These are phyloP conservation scores for Paecilomyces variotii DNA, from an alignment of 2,329 filamentous ascomycete species.

Conservation along the genomic window DNA sequence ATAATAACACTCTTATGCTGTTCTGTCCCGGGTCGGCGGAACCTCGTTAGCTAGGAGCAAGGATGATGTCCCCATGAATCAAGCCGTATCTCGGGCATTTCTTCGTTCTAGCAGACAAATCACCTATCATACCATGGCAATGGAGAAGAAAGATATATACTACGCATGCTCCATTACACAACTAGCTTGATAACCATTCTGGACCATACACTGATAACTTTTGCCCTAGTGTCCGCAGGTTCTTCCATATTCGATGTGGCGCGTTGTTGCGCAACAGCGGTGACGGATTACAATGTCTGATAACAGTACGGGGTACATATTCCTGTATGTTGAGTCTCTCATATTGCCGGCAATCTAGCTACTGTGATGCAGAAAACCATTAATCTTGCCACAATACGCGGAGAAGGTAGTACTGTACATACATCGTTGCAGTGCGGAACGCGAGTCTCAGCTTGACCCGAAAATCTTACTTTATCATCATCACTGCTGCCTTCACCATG, in stretches of 20 bases:
- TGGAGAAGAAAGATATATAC: background rate
- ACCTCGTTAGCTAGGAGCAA: no score
- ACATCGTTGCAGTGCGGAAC: background rate
- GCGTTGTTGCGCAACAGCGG: background rate
- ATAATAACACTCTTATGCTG: no score
- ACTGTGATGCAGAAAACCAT: background rate
- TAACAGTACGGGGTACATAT: background rate
- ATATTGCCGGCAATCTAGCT: background rate
- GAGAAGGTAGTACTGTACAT: background rate
- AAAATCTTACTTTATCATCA: no score
- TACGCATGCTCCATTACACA: background rate
- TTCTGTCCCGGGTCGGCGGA: no score
- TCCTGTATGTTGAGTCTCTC: background rate
- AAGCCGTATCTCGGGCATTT: background rate
- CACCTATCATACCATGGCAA: background rate
- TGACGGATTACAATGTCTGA: background rate
- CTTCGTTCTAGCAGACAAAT: background rate
- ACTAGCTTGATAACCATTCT: background rate
- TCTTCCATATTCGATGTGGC: background rate
- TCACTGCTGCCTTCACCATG: no score
- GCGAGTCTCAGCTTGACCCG: background rate
- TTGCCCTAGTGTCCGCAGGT: background rate
- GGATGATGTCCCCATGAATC: background rate
- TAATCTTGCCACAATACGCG: background rate
- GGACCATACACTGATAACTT: background rate